Conservation (phyloP, 106 monocot species). For the Apostasia ramifera region DNA sequence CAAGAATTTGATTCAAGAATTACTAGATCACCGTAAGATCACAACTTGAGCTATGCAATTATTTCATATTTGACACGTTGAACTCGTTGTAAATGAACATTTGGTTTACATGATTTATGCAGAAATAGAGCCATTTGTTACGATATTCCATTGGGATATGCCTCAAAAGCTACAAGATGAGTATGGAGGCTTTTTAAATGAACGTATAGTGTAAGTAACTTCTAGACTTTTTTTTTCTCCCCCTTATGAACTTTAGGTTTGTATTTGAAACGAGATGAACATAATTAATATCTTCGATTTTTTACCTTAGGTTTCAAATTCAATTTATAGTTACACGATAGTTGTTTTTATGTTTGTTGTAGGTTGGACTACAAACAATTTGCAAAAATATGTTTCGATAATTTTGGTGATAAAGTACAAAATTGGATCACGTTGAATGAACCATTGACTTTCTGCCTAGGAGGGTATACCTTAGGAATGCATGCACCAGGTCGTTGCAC, state of each 20-base stretch:
- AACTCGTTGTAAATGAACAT: too few species aligned
- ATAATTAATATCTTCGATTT: too few species aligned
- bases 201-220: constrained; percentile 18
- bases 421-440: constrained; percentile 29
- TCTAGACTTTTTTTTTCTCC: too few species aligned
- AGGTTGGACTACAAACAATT: constrained; percentile 19
- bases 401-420: constrained; percentile 25
- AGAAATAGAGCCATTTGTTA: constrained; percentile 48
- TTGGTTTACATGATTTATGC: too few species aligned
- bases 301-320: too few species aligned
- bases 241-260: too few species aligned
- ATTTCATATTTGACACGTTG: too few species aligned
- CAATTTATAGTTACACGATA: too few species aligned
- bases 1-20: constrained; percentile 55
- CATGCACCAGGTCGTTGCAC: constrained; percentile 26
- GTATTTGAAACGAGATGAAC: neutral
- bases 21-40: constrained; percentile 24
- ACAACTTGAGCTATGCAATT: too few species aligned
- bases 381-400: constrained; percentile 12
- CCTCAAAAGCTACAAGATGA: constrained; percentile 40
- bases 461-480: constrained; percentile 8
- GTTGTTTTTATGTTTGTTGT: neutral
- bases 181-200: constrained; percentile 42
- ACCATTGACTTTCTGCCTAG: constrained; percentile 1
- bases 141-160: constrained; percentile 54